Evolutionary conservation across 73 alveolate species (phyloP).

Genomic region (Halteria grandinella): DNA sequence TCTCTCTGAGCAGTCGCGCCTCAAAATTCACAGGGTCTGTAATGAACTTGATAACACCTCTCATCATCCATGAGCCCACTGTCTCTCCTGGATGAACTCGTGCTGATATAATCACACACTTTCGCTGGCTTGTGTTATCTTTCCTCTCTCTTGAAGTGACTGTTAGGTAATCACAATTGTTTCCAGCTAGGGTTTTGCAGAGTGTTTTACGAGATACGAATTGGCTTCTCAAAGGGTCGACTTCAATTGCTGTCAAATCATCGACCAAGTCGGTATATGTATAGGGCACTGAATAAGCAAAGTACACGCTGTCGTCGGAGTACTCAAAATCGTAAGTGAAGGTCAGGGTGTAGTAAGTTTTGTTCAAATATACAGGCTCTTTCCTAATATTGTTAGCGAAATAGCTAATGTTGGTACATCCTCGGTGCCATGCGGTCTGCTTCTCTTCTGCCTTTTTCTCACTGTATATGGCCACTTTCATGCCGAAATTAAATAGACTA

Average conservation of each 20-base stretch:
- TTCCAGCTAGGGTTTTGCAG: slow-evolving; percentile 84
- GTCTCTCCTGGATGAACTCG: slow-evolving; percentile 97
- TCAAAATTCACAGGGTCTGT: slow-evolving; percentile 79
- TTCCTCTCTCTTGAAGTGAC: slow-evolving; percentile 57
- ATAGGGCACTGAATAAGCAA: slow-evolving; percentile 89
- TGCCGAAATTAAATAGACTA: slow-evolving; percentile 80
- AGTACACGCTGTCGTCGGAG: slow-evolving; percentile 80
- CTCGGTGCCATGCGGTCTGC: slow-evolving; percentile 70
- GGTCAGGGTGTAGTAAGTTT: slow-evolving; percentile 80
- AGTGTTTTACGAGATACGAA: slow-evolving; percentile 53
- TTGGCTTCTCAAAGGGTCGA: slow-evolving; percentile 35
- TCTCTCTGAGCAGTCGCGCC: slow-evolving; percentile 82
- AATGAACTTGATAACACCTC: slow-evolving; percentile 85
- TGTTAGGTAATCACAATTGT: slow-evolving; percentile 77
- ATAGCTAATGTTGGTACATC: slow-evolving; percentile 57
- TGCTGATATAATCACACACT: slow-evolving; percentile 81
- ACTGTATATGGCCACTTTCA: slow-evolving; percentile 80
- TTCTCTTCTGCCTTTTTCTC: slow-evolving; percentile 30
- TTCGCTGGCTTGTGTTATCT: slow-evolving; percentile 4
- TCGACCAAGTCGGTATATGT: slow-evolving; percentile 82
- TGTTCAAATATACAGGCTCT: slow-evolving; percentile 51
- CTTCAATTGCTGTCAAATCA: slow-evolving; percentile 57
- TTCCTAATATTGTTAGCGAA: slow-evolving; percentile 52
- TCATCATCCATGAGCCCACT: slow-evolving; percentile 90
- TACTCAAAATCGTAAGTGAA: slow-evolving; percentile 75